These are phyloP conservation scores for Lepidium didymum DNA, from an alignment of 345 rosid species.

Conservation along the genomic window DNA sequence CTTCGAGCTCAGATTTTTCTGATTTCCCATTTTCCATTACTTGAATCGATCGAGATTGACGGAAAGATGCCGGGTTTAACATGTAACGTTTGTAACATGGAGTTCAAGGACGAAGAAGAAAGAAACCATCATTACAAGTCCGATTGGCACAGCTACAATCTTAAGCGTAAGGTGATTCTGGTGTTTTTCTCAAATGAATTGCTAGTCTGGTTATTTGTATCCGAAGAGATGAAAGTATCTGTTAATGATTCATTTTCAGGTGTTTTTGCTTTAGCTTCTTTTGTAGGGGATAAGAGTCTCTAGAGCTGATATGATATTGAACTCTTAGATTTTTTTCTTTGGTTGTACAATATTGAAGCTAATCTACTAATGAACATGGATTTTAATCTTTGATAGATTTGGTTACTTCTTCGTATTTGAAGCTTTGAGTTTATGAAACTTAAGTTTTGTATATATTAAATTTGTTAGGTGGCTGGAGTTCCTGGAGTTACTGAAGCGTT, in stretches of 20 bases:
- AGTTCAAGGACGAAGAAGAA: slow-evolving; percentile 64
- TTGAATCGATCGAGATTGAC: background rate
- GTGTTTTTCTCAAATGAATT: background rate
- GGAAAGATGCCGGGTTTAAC: slow-evolving; percentile 60
- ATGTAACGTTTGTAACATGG: slow-evolving; percentile 92
- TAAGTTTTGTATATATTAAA: background rate
- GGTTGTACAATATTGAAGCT: background rate
- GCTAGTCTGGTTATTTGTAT: background rate
- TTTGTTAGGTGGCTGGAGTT: slow-evolving; percentile 77
- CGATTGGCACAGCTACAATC: slow-evolving; percentile 98
- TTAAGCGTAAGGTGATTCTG: slow-evolving; percentile 80
- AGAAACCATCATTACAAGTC: slow-evolving; percentile 87
- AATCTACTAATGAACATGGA: background rate
- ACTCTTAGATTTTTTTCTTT: background rate
- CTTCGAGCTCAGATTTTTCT: background rate
- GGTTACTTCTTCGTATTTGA: background rate
- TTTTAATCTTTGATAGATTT: background rate
- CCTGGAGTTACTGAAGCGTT: slow-evolving; percentile 91
- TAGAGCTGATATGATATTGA: background rate
- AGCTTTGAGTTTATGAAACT: background rate
- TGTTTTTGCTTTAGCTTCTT: background rate
- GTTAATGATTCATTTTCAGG: background rate
- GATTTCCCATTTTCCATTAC: background rate
- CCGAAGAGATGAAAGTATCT: background rate
- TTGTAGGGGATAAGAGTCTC: background rate